Evolutionary conservation across 106 monocot genomes (phyloP), one percentile per base, ranked within the genome.

Genomic region (Ottelia alismoides): DNA sequence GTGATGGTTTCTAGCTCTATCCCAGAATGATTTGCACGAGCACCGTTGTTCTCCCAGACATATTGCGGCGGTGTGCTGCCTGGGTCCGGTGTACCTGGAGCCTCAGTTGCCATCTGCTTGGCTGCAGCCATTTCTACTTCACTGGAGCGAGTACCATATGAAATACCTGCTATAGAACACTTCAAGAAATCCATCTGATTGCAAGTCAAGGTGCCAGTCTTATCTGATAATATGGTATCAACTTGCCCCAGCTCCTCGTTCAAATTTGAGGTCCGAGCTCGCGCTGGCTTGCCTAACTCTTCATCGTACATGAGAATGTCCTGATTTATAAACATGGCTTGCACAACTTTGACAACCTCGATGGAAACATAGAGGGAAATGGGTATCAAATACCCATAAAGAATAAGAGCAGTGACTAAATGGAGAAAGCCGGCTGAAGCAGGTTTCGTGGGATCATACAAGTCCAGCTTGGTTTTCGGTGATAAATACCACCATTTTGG

Each of bases 171-270:
- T 57, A 94, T 84, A 7, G 93, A 88, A 57, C 88, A 88, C 61
- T 94, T 94, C 52, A 94, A 71, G 51, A 94, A 88, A 49, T 94
- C 88, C 88, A 94, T 94, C 63, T 94, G 93, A 47, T 94, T 94
- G 75, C 93, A 94, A 16, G 93, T 94, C 63, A 94, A 66, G 47
- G 93, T 94, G 23, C 93, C 93, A 6, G 93, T 94, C 65, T 94
- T 88, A 58, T 88, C 93, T 7, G 93, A 84, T 14, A 94, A 68
- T 49, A 94, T 88, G 7, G 84, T 84, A 58, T 94, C 84, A 32
- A 94, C 93, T 58, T 94, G 93, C 32, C 93, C 88, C 25, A 94
- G 88, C 52, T 94, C 88, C 70, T 94, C 93, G 64, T 94, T 94
- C 31, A 88, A 66, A 67, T 94, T 94, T 31, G 93, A 94, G 11